Base-by-base conservation (phyloP, 2,329 filamentous ascomycete genomes). In the Botrytis fabae region DNA sequence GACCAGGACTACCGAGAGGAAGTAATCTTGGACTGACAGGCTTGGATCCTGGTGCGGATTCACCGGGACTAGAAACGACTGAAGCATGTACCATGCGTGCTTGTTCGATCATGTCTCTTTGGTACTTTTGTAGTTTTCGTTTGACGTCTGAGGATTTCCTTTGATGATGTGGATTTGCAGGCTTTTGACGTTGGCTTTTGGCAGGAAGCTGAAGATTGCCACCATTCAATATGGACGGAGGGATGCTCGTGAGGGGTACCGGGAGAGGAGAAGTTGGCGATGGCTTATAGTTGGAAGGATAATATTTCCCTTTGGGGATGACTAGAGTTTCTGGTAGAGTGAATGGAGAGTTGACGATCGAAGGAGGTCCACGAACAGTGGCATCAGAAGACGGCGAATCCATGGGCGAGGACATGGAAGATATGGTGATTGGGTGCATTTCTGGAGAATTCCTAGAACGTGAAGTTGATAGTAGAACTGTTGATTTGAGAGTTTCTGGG, bases 291-390 rank as follows among this genome's bases (percentile, higher is more conserved):
- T 90, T 90, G 40, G 87, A 86, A 0, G 89, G 89, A 73, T 90
- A 89, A 77, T 90, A 91, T 80, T 90, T 90, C 38, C 89, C 89
- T 81, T 89, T 83, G 0, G 88, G 86, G 46, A 89, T 80, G 80
- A 51, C 40, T 20, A 80, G 72, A 32, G 74, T 60, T 46, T 77
- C 69, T 68, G 75, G 70, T 71, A 74, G 68, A 9, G 71, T 69
- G 16, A 74, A 62, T 28, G 72, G 70, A 54, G 71, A n/a, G 74
- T 70, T 20, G 69, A 74, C 14, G 12, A 72, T 72, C 25, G 71
- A 62, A 61, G 54, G 51, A 28, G 71, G 64, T 54, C 64, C 71
- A 63, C 18, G 76, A 65, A 22, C 48, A 64, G 44, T 69, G 22
- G 59, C 14, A 38, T 59, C 69, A 20, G 71, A 71, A 25, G 77